phyloP scores from a whole-genome alignment of 306 rosid genomes.

The Dryas octopetala region DNA sequence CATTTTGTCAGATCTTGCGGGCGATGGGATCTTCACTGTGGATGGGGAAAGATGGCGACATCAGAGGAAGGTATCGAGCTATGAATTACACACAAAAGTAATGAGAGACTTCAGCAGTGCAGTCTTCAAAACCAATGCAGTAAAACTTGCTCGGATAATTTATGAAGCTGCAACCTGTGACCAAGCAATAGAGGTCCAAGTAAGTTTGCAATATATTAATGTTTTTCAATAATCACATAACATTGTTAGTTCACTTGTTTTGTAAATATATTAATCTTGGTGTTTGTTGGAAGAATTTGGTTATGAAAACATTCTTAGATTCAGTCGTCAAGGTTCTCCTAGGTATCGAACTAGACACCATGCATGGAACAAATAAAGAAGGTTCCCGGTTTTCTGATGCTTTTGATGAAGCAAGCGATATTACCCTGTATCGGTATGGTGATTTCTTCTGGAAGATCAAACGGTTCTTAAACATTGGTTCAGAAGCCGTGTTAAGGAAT shows the following conservation, averaged over 20 bases:
- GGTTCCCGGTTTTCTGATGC: slow-evolving; percentile 12
- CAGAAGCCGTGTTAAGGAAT: slow-evolving; percentile 28
- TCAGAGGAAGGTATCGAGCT: slow-evolving; percentile 36
- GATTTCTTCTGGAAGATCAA: slow-evolving; percentile 38
- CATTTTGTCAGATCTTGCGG: slow-evolving; percentile 19
- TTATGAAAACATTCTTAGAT: slow-evolving; percentile 29
- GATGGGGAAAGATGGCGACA: slow-evolving; percentile 39
- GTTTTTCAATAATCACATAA: too few relatives aligned
- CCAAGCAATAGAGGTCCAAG: slow-evolving; percentile 27
- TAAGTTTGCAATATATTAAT: not conserved
- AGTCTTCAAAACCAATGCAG: slow-evolving; percentile 23
- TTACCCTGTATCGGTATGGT: slow-evolving; percentile 21
- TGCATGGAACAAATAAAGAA: slow-evolving; percentile 30
- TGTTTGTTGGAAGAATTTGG: slow-evolving; percentile 25
- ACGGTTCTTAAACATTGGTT: slow-evolving; percentile 33
- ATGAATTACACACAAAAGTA: slow-evolving; percentile 33
- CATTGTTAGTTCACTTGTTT: too few relatives aligned
- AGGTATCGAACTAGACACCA: slow-evolving; percentile 26
- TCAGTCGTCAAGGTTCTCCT: slow-evolving; percentile 24
- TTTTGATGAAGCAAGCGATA: slow-evolving; percentile 27
- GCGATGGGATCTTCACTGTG: slow-evolving; percentile 30
- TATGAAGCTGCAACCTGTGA: slow-evolving; percentile 19
- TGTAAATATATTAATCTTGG: not conserved
- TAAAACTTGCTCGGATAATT: slow-evolving; percentile 22
- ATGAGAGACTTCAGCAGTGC: slow-evolving; percentile 31